Percentiles rank a stretch among this genome's conserved stretches.
Conservation (phyloP, 2,329 filamentous ascomycete genomes). For the Diaporthe australafricana region DNA sequence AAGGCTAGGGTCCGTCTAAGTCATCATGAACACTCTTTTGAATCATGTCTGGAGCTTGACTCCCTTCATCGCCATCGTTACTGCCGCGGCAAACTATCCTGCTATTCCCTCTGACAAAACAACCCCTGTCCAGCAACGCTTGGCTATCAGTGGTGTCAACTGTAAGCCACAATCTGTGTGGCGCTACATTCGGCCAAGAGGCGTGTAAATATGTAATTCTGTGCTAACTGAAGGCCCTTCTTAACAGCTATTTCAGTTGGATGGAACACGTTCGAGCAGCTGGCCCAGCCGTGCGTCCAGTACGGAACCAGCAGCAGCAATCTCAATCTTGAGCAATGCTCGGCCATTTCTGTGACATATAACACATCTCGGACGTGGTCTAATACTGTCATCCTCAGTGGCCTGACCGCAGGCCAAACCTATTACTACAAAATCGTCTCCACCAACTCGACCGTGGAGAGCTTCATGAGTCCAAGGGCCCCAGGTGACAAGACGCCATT, state of each 20-base stretch:
- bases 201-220: constrained; percentile 51
- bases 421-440: constrained; percentile 72
- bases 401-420: constrained; percentile 61
- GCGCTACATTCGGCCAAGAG: neutral
- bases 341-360: constrained; percentile 34
- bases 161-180: constrained; percentile 6
- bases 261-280: constrained; percentile 36
- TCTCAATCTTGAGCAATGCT: constrained; percentile 25
- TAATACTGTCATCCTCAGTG: constrained; percentile 35
- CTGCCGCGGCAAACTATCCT: constrained; percentile 31
- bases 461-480: constrained; percentile 64
- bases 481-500: constrained; percentile 68
- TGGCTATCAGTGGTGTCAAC: constrained; percentile 35
- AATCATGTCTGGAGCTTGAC: neutral
- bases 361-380: constrained; percentile 36
- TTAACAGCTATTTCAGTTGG: constrained; percentile 50
- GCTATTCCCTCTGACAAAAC: constrained; percentile 34
- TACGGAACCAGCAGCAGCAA: constrained; percentile 31
- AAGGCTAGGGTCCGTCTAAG: neutral
- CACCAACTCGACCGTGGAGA: constrained; percentile 63
- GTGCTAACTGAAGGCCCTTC: constrained; percentile 52
- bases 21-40: constrained; percentile 26
- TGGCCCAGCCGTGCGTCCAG: constrained; percentile 32
- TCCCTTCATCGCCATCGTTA: constrained; percentile 5
- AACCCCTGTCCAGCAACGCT: constrained; percentile 34